Evolutionary conservation across 148 eudicot genomes (phyloP).

Genomic region (Rhododendron molle): DNA sequence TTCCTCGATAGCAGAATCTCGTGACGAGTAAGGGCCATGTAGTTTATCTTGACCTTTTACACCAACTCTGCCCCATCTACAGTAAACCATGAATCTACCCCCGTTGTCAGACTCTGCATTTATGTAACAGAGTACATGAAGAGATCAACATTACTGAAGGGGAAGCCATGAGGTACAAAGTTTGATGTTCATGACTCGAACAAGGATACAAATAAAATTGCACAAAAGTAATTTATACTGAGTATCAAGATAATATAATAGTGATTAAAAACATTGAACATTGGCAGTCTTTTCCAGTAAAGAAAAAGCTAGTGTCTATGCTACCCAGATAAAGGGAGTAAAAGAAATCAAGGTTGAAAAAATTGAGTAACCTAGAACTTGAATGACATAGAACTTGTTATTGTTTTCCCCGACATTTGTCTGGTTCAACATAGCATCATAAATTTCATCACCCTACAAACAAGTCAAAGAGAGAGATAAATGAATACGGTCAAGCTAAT

Average conservation of each 20-base stretch:
- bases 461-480: not conserved
- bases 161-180: not conserved
- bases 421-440: constrained; percentile 99
- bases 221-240: not conserved
- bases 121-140: not conserved
- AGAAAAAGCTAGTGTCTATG: not conserved
- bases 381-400: constrained; percentile 89
- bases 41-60: constrained; percentile 87
- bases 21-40: constrained; percentile 70
- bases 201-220: not conserved
- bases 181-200: not conserved
- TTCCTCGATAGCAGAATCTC: constrained; percentile 51
- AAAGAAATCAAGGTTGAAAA: not conserved
- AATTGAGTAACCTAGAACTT: constrained; percentile 57
- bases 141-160: not conserved
- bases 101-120: constrained; percentile 86
- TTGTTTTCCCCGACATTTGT: constrained; percentile 93
- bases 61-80: constrained; percentile 99
- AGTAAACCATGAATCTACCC: constrained; percentile 66
- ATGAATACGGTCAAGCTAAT: not conserved
- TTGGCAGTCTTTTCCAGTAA: not conserved
- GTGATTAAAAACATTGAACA: not conserved
- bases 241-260: not conserved
- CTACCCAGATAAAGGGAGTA: not conserved
- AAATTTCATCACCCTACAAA: constrained; percentile 71